Evolutionary conservation across 345 rosid species (phyloP).

Genomic region (Euclidium syriacum): DNA sequence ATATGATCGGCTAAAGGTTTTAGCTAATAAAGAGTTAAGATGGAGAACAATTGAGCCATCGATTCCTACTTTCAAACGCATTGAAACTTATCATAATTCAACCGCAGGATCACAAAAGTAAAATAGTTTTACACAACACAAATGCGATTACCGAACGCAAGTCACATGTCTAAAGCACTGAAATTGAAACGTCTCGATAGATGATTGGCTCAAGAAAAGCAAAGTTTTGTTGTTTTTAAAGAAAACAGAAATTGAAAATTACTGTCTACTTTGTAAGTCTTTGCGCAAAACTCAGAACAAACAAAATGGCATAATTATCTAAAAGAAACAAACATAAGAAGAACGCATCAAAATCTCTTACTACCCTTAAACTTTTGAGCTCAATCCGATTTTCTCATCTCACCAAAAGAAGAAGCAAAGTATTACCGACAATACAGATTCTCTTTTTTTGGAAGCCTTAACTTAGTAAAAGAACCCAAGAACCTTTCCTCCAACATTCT

Average conservation of each 20-base stretch:
- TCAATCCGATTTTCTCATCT: conserved; percentile 20
- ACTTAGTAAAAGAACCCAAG: conserved; percentile 70
- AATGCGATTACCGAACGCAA: too few relatives aligned
- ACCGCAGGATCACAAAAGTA: too few relatives aligned
- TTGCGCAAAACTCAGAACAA: conserved; percentile 5
- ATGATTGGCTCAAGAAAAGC: conserved; percentile 2
- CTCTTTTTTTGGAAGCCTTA: not conserved
- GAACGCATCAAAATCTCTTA: conserved; percentile 16
- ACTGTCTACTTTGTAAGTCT: conserved; percentile 15
- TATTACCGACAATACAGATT: conserved; percentile 3
- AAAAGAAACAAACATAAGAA: conserved; percentile 13
- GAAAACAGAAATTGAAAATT: conserved; percentile 3
- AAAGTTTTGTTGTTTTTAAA: not conserved
- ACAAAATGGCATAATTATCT: conserved; percentile 21
- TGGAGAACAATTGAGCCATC: too few relatives aligned
- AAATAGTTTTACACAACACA: too few relatives aligned
- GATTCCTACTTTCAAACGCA: too few relatives aligned
- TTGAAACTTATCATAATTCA: too few relatives aligned
- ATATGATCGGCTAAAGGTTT: too few relatives aligned
- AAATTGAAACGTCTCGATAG: not conserved
- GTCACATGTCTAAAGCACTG: not conserved
- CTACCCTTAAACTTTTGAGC: conserved; percentile 16
- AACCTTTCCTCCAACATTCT: conserved; percentile 82
- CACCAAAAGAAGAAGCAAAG: conserved; percentile 16
- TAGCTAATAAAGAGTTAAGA: too few relatives aligned